Base-by-base conservation (phyloP, 352 stramenopile genomes). In the Pythium aphanidermatum region DNA sequence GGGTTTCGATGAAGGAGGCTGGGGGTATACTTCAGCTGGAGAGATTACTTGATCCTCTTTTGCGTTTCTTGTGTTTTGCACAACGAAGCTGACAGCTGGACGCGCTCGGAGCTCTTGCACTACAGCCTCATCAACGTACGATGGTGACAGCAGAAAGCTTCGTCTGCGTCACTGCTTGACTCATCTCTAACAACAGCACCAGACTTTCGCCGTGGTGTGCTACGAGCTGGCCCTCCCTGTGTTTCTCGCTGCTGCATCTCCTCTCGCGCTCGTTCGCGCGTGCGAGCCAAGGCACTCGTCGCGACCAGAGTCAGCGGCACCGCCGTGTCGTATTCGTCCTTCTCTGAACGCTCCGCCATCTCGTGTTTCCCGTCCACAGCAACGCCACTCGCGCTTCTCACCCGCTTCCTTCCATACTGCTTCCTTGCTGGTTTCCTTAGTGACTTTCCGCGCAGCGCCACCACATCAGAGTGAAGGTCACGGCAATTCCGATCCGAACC, bases 71-170 rank as follows among this genome's bases (percentile, higher is more conserved):
- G 35, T 13, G 16, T 77, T 78, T 10, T 60, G 58, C 8, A 82
- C 65, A 8, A 63, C 41, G 33, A 84, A 74, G 10, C 59, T 46
- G 37, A 84, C 59, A 1, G 67, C 33, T 25, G 72, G 64, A 13
- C 53, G 58, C 23, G 44, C 50, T 42, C 68, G 66, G 19, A 83
- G 46, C 44, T 64, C 49, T 10, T 50, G 42, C 4, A 79, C 47
- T 34, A 63, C 38, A 5, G 40, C 28, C 0, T 55, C 44, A 13
- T 69, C 56, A 28, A 70, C 65, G 35, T 73, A 70, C 21, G 51
- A 46, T 5, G 58, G 45, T 10, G 66, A 81, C n/a, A 65, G 35
- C 26, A 59, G 45, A 27, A 64, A 2, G 43, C 23, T 23, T 6
- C 19, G 8, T 65, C 58, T 0, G 11, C 21, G 2, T 50, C 48